These are phyloP conservation scores for Phycomyces nitens DNA, from an alignment of 192 early-diverging fungal species.

Conservation along the genomic window DNA sequence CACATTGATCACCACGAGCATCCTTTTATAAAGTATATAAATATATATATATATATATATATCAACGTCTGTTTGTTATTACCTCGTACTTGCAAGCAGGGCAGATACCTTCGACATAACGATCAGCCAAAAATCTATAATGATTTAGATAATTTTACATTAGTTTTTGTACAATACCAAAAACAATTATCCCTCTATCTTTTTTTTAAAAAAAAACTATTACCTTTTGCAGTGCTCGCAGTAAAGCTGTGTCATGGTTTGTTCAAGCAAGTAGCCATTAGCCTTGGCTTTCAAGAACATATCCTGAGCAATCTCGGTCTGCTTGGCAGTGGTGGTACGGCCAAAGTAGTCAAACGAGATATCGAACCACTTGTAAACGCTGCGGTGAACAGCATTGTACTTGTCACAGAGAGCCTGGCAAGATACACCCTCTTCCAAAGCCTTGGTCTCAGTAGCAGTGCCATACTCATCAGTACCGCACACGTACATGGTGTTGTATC, in stretches of 20 bases:
- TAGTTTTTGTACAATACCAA: neutral
- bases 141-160: no score
- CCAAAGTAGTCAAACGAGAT: slow-evolving; percentile 96
- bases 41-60: no score
- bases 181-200: no score
- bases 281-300: slow-evolving; percentile 75
- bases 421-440: slow-evolving; percentile 83
- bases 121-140: slow-evolving; percentile 88
- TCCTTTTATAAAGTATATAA: slow-evolving; percentile 45
- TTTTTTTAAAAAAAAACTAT: neutral
- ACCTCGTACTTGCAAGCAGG: slow-evolving; percentile 82
- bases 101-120: slow-evolving; percentile 95
- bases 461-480: slow-evolving; percentile 99
- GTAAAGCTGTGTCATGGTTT: slow-evolving; percentile 84
- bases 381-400: slow-evolving; percentile 81
- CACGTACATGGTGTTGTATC: slow-evolving; percentile 87
- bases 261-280: slow-evolving; percentile 69
- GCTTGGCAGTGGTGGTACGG: slow-evolving; percentile 84
- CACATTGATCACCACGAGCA: slow-evolving; percentile 99
- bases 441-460: slow-evolving; percentile 98
- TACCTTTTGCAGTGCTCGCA: slow-evolving; percentile 80
- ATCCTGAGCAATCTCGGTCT: slow-evolving; percentile 91
- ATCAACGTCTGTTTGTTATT: neutral
- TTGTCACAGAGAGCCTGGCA: slow-evolving; percentile 97
- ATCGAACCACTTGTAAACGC: slow-evolving; percentile 93